A percentile compares a stretch with the other conserved stretches of the same genome.
phyloP scores from a whole-genome alignment of 371 early-diverging fungal species.

The Coelomomyces lativittatus region DNA sequence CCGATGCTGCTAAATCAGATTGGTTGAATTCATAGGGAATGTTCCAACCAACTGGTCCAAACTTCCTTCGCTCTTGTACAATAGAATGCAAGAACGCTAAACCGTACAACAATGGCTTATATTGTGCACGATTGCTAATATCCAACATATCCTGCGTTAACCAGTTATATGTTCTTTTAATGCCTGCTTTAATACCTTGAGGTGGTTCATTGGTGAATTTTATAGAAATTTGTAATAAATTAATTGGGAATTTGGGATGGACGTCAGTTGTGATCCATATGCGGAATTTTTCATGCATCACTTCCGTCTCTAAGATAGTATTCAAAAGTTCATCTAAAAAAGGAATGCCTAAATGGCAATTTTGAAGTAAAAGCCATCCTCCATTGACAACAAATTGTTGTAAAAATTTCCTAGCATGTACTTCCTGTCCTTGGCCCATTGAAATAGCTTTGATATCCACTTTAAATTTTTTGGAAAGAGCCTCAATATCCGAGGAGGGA shows the following conservation, averaged over 20 bases:
- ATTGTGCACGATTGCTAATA: constrained; percentile 36
- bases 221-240: constrained; percentile 38
- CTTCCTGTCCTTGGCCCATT: constrained; percentile 48
- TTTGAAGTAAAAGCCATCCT: constrained; percentile 42
- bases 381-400: constrained; percentile 33
- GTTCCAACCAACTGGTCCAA: constrained; percentile 46
- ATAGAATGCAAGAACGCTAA: constrained; percentile 41
- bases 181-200: constrained; percentile 42
- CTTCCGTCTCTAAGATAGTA: constrained; percentile 22
- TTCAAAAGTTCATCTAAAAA: constrained; percentile 38
- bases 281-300: constrained; percentile 36
- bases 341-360: constrained; percentile 44
- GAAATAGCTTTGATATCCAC: constrained; percentile 43
- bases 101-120: constrained; percentile 37
- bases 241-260: constrained; percentile 37
- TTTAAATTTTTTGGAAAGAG: constrained; percentile 32
- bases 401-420: constrained; percentile 36
- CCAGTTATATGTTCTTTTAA: constrained; percentile 42
- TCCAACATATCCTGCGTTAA: constrained; percentile 44
- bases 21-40: constrained; percentile 51
- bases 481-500: constrained; percentile 40
- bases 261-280: constrained; percentile 44
- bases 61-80: constrained; percentile 42
- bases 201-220: constrained; percentile 49
- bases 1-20: constrained; percentile 34